Evolutionary conservation across 768 basidiomycete species (phyloP).

Genomic region (Serendipita vermifera): DNA sequence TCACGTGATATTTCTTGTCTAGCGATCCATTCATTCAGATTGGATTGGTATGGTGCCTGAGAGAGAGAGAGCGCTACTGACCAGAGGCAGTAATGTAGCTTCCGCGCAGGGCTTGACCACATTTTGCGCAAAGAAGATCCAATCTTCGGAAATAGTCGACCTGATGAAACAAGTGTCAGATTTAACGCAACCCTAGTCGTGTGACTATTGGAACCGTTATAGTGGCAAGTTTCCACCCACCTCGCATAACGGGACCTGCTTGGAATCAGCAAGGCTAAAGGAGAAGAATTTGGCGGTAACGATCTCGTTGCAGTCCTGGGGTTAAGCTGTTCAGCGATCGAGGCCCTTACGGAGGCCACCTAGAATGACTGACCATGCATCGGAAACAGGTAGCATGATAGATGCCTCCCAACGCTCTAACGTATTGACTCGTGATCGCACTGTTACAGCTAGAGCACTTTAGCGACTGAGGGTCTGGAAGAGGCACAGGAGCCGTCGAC

Average conservation of each 20-base stretch:
- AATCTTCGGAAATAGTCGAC: constrained; percentile 92
- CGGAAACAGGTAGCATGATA: constrained; percentile 96
- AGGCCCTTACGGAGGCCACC: neutral
- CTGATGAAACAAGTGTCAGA: neutral
- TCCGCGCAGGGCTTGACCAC: constrained; percentile 83
- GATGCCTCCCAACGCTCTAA: constrained; percentile 83
- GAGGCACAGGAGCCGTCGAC: too few species aligned
- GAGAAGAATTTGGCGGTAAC: constrained; percentile 99
- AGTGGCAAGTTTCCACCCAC: constrained; percentile 17
- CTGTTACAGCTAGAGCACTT: neutral
- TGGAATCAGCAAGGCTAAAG: constrained; percentile 79
- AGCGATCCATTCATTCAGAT: neutral
- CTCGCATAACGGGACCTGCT: constrained; percentile 92
- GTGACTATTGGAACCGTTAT: neutral
- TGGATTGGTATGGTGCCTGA: neutral
- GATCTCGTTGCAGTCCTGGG: constrained; percentile 86
- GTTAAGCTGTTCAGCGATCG: neutral
- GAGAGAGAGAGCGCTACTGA: constrained; percentile 31
- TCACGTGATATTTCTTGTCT: constrained; percentile 30
- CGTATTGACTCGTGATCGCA: constrained; percentile 79
- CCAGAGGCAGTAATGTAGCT: constrained; percentile 99
- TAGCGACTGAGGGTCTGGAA: neutral
- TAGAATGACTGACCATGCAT: constrained; percentile 86
- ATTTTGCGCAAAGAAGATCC: constrained; percentile 93
- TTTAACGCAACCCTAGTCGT: too few species aligned